phyloP scores from a whole-genome alignment of 2,329 filamentous ascomycete species.

The Colletotrichum sansevieriae region DNA sequence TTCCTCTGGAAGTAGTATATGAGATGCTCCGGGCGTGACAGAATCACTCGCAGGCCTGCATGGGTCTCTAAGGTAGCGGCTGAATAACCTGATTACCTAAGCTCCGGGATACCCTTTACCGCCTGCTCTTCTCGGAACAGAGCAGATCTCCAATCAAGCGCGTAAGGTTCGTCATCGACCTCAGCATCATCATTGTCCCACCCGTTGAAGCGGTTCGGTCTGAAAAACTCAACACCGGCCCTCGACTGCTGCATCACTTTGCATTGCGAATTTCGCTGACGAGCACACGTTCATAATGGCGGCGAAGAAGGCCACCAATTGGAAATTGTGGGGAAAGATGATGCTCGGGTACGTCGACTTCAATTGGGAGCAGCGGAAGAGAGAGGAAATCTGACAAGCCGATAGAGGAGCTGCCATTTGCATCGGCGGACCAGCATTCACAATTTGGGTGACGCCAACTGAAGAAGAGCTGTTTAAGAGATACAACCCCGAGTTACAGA shows the following conservation, averaged over 20 bases:
- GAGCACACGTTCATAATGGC: conserved; percentile 49
- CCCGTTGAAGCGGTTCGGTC: conserved; percentile 1
- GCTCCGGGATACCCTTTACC: background rate
- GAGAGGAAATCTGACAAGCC: conserved; percentile 30
- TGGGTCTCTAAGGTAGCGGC: background rate
- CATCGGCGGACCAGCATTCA: conserved; percentile 87
- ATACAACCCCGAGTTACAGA: conserved; percentile 96
- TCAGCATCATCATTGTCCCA: background rate
- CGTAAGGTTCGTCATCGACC: conserved; percentile 41
- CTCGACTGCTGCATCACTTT: no score
- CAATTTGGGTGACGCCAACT: conserved; percentile 83
- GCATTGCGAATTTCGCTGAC: no score
- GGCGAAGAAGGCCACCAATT: conserved; percentile 64
- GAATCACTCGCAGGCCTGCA: conserved; percentile 30
- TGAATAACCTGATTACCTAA: no score
- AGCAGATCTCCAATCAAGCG: conserved; percentile 37
- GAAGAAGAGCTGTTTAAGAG: conserved; percentile 93
- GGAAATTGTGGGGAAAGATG: conserved; percentile 77
- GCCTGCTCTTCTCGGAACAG: conserved; percentile 22
- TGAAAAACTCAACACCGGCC: background rate
- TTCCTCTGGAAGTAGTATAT: no score
- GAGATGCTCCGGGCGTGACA: no score
- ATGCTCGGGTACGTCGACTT: conserved; percentile 69
- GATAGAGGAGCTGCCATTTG: conserved; percentile 77
- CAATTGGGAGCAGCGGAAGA: background rate